Conservation (phyloP, 306 rosid genomes). For the Corylus avellana region DNA sequence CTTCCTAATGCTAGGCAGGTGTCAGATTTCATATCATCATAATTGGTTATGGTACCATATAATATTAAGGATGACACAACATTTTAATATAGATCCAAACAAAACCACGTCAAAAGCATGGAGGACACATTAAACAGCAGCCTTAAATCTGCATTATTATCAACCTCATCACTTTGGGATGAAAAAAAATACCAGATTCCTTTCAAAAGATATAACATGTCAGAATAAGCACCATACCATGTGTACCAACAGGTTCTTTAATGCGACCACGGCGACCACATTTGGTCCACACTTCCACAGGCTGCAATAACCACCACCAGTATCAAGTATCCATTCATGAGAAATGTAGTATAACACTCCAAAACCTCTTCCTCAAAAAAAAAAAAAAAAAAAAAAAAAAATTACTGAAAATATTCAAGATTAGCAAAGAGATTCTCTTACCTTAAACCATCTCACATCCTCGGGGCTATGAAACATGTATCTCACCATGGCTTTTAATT, state of each 20-base stretch:
- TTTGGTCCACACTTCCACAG: constrained; percentile 85
- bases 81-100: neutral
- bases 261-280: constrained; percentile 90
- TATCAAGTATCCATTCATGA: constrained; percentile 18
- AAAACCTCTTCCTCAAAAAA: constrained; percentile 1
- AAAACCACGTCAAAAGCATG: neutral
- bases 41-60: neutral
- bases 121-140: neutral
- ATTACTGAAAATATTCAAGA: constrained; percentile 5
- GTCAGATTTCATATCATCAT: neutral
- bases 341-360: neutral
- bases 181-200: constrained; percentile 4
- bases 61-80: no score
- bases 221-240: constrained; percentile 54
- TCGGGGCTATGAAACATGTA: constrained; percentile 94
- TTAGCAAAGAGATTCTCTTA: constrained; percentile 28
- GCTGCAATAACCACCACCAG: constrained; percentile 62
- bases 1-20: neutral
- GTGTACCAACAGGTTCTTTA: constrained; percentile 96
- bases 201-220: neutral
- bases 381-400: neutral
- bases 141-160: constrained; percentile 1
- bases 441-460: constrained; percentile 97
- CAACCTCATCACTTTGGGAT: constrained; percentile 11
- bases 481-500: constrained; percentile 76